Conservation (phyloP, 2,329 filamentous ascomycete genomes). For the Botrytis hyacinthi region DNA sequence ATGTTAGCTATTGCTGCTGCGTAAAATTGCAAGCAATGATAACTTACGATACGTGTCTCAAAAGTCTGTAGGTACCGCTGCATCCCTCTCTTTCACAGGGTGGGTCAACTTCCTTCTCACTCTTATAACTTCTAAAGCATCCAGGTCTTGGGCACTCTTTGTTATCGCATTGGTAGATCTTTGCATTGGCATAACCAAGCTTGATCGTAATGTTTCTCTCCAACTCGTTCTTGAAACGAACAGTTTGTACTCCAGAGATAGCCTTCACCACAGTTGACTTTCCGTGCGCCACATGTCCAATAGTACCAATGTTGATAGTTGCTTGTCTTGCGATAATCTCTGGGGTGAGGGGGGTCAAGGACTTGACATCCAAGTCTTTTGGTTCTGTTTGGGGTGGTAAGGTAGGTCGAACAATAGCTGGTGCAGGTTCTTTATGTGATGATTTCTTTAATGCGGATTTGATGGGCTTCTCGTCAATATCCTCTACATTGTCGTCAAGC, state of each 20-base stretch:
- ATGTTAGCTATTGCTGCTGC: constrained; percentile 32
- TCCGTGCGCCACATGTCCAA: constrained; percentile 97
- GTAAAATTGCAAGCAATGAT: not conserved
- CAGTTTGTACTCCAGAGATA: constrained; percentile 97
- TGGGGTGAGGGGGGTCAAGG: constrained; percentile 80
- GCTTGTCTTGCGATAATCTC: constrained; percentile 98
- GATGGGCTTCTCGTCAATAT: constrained; percentile 59
- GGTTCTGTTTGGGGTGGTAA: constrained; percentile 92
- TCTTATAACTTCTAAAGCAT: constrained; percentile 97
- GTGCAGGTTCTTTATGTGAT: constrained; percentile 52
- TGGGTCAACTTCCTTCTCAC: constrained; percentile 97
- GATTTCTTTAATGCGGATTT: constrained; percentile 88
- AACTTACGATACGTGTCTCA: constrained; percentile 88
- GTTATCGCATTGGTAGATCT: constrained; percentile 99
- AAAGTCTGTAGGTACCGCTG: constrained; percentile 77
- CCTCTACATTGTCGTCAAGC: constrained; percentile 56
- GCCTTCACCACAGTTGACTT: constrained; percentile 99
- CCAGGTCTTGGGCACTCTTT: constrained; percentile 85
- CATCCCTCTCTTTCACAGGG: constrained; percentile 94
- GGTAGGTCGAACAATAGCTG: constrained; percentile 59
- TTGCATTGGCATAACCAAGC: constrained; percentile 98
- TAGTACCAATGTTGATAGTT: constrained; percentile 98
- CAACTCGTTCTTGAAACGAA: constrained; percentile 99
- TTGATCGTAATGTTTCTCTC: constrained; percentile 99
- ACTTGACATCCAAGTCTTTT: constrained; percentile 78